Base-by-base conservation (phyloP, 176 grass and related monocot genomes). In the Carex myosuroides region DNA sequence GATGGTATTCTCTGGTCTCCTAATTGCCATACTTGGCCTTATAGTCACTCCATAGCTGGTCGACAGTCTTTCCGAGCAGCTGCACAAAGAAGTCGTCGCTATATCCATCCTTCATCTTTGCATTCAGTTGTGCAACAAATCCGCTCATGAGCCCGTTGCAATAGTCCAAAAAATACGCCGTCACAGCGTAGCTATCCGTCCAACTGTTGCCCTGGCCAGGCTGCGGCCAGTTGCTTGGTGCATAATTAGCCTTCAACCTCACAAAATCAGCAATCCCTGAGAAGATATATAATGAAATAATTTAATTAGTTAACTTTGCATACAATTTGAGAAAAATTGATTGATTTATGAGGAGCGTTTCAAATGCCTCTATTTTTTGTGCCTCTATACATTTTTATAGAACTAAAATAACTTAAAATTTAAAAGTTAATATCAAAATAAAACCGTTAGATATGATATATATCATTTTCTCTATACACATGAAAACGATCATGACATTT, bases 251-350 rank as follows among this genome's bases (percentile, higher is more conserved):
- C 72, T 86, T 86, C 8, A 97, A 85, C 21, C 95, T 79, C 5
- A 97, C 92, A 70, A 52, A 97, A 85, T 97, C 90, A 52, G 94
- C 94, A 80, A 94, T 91, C 5, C 94, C 80, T 82, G 37, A 62
- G 17, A 63, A 22, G 10, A 24, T 44, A 46, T 22, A 46, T 46
- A 46, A 46, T 24, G 2, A 26, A 53, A 6, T 9, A 53, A 54
- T 75, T 75, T 26, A 6, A 5, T 35, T 50, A 6, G 12, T 35
- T 50, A 50, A 73, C 18, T 71, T 71, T 71, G 18, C 5, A 42
- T 42, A 9, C 7, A 8, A 71, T 44, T 44, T 10, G 22, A 65
- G 26, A 65, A 13, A 22, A 32, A 13, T 3, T 33, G 26, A 22
- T 13, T 29, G 29, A 29, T 29, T 29, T 29, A 29, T 29, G 29